These are phyloP conservation scores for Penicillium crystallinum DNA, from an alignment of 495 filamentous ascomycete genomes.

Conservation along the genomic window DNA sequence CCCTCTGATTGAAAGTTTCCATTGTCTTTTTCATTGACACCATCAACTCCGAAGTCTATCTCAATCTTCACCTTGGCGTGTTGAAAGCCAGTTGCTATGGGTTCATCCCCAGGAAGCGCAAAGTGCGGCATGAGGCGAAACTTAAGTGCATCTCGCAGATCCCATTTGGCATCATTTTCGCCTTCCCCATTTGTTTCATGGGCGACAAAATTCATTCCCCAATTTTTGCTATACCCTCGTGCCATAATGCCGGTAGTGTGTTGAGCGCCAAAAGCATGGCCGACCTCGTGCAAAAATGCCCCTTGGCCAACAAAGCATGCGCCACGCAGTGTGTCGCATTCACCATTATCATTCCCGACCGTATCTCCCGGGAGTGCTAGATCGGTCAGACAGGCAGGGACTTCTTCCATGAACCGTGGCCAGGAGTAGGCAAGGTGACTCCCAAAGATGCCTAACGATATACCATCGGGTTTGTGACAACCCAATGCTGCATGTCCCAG, in stretches of 20 bases:
- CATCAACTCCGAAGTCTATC: neutral
- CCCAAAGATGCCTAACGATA: slow-evolving; percentile 45
- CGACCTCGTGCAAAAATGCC: slow-evolving; percentile 38
- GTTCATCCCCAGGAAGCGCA: slow-evolving; percentile 24
- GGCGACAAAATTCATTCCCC: slow-evolving; percentile 31
- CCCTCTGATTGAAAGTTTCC: neutral
- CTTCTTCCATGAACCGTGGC: slow-evolving; percentile 44
- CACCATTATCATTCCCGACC: slow-evolving; percentile 35
- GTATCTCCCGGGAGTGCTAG: slow-evolving; percentile 22
- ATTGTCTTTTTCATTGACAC: neutral
- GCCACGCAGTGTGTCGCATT: slow-evolving; percentile 33
- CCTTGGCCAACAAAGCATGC: slow-evolving; percentile 40
- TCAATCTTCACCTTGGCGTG: neutral
- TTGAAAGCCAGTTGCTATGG: slow-evolving; percentile 1
- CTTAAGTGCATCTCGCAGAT: slow-evolving; percentile 28
- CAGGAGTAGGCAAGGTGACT: slow-evolving; percentile 44
- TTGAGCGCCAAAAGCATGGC: slow-evolving; percentile 34
- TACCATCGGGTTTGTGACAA: slow-evolving; percentile 31
- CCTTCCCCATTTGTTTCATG: slow-evolving; percentile 11
- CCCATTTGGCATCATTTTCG: slow-evolving; percentile 29
- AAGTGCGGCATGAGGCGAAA: slow-evolving; percentile 35
- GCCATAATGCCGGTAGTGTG: slow-evolving; percentile 36
- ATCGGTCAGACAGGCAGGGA: slow-evolving; percentile 33
- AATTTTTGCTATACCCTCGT: slow-evolving; percentile 32
- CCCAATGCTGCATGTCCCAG: slow-evolving; percentile 41